Base-by-base conservation (phyloP, 345 rosid genomes). In the Salix brachista region DNA sequence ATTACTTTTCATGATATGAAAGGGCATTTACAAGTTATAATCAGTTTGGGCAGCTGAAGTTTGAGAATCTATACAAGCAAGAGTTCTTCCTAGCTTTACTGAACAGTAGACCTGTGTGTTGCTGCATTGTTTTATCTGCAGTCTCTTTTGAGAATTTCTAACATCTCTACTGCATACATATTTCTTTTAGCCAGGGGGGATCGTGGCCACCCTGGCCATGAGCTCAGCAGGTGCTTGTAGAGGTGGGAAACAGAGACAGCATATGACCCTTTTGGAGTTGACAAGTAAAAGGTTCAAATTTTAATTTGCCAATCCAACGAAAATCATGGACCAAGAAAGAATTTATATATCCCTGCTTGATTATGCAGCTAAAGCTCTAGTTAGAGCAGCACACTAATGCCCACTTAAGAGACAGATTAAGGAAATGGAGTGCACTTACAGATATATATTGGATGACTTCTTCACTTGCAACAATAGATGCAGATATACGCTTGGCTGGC, bases 401-500 rank as follows among this genome's bases (percentile, higher is more conserved):
- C 17, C 66, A 56, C 52, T 54, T 6, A 32, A 3, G 41, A 72
- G 41, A 70, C 7, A 39, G 26, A 9, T 36, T 36, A 30, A 16
- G 46, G 17, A 74, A 77, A 30, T 4, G 17, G 69, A 80, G 39
- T 48, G 19, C 23, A 83, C 97, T 90, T 84, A 96, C 98, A 81
- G 94, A 89, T 77, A 91, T 89, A 80, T 93, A 93, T 72, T 92
- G 90, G 77, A 85, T 75, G 68, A 93, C 99, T 46, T 96, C 99
- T 76, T 87, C 71, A 78, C 86, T 91, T 73, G 92, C 99, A 80
- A 93, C 94, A 67, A 96, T 76, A 19, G 92, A 89, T 73, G 97
- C 99, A 84, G 99, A 93, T 89, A 96, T 93, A 73, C 90, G 92
- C 82, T 90, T 96, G 70, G 90, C 96, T 8, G 99, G 99, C 83